Evolutionary conservation across 805 yeast species (phyloP), one percentile per base, ranked within the genome.

Genomic region (Yamadazyma paraphyllophila): DNA sequence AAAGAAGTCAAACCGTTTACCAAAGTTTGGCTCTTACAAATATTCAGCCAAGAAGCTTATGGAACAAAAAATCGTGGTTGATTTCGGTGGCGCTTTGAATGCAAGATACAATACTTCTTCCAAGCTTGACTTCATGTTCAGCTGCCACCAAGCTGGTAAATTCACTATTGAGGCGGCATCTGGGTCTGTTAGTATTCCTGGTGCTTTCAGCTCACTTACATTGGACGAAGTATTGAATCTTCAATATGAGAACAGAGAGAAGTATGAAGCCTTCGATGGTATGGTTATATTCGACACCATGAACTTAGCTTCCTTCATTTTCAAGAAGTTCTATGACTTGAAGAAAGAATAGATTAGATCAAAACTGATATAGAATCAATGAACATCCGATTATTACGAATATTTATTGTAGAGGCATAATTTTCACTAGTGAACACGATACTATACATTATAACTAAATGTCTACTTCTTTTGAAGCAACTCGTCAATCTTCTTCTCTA

Each of bases 151-250:
- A 50, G 82, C 81, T 7, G 92, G 92, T 1, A 76, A 74, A 24
- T 89, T 88, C 58, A 77, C 78, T 4, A 71, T 94, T 16, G 94
- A 91, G 42, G 86, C 88, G 8, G 80, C 88, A 3, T 80, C 77
- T 59, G 91, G 89, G 7, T 69, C 82, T 2, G 75, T 82, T n/a
- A 85, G 82, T 36, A 81, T 80, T 32, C 78, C 83, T 24, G 85
- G 80, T 15, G 77, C 83, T n/a, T 59, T 66, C 27, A 75, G 69
- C 31, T 72, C 78, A 10, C 61, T 92, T 15, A 76, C 87, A 0
- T 72, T 92, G 45, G 94, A 88, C 56, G 82, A 85, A 24, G 65
- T 92, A 39, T 70, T 92, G 51, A 80, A 78, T 37, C 72, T 77
- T 42, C 97, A 91, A 63, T 88, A 85, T 50, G 90, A 87, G 52